Conservation (phyloP, 352 stramenopile species). For the Pythium phragmitis region DNA sequence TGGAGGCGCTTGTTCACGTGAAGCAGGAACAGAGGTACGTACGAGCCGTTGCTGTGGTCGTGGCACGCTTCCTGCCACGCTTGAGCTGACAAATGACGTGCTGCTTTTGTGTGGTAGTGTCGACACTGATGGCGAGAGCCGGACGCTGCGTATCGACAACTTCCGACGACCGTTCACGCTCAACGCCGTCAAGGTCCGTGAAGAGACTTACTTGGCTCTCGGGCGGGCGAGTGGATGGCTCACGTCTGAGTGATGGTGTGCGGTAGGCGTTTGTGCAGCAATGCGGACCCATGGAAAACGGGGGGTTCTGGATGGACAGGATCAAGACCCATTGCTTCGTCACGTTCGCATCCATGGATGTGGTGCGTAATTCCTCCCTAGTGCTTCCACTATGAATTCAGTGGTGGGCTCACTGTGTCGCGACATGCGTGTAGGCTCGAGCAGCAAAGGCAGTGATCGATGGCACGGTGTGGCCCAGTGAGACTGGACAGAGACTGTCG, state of each 20-base stretch:
- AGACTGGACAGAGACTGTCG: conserved; percentile 49
- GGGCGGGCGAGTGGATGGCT: not conserved
- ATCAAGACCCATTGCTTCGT: conserved; percentile 90
- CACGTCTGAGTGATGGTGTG: not conserved
- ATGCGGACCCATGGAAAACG: conserved; percentile 51
- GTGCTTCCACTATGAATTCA: not conserved
- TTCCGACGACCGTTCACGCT: conserved; percentile 76
- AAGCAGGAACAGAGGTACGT: conserved; percentile 4
- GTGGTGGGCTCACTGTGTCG: not conserved
- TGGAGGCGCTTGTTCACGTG: not conserved
- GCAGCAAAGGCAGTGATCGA: conserved; percentile 48
- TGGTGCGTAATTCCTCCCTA: not conserved
- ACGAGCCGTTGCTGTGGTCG: too few relatives aligned
- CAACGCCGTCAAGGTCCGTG: conserved; percentile 62
- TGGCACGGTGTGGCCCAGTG: conserved; percentile 61
- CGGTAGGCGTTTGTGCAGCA: conserved; percentile 56
- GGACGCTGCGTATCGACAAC: conserved; percentile 62
- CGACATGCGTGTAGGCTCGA: conserved; percentile 34
- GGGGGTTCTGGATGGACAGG: conserved; percentile 85
- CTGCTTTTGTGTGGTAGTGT: not conserved
- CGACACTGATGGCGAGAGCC: not conserved
- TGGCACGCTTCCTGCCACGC: too few relatives aligned
- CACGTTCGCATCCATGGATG: conserved; percentile 40
- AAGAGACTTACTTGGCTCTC: not conserved
- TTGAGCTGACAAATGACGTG: too few relatives aligned